A percentile compares a stretch with the other conserved stretches of the same genome.
Conservation (phyloP, 1,284 basidiomycete genomes). For the Ustilago esculenta region DNA sequence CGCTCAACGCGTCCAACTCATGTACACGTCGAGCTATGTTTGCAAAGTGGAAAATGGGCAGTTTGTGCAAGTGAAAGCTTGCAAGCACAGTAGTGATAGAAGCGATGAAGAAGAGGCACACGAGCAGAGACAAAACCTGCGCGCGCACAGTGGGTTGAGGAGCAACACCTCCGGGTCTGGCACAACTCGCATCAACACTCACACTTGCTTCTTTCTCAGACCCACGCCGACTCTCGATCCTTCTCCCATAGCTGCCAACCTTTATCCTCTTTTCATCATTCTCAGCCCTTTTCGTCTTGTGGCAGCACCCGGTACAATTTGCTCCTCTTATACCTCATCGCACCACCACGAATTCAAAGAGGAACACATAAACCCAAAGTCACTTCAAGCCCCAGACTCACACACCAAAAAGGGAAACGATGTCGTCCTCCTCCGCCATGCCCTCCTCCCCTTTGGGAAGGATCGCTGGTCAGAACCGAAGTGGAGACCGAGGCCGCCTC, state of each 20-base stretch:
- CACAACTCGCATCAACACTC: not conserved
- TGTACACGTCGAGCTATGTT: conserved; percentile 35
- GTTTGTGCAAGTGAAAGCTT: conserved; percentile 1
- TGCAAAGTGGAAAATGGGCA: not conserved
- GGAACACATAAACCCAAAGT: not conserved
- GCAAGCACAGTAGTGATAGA: too few relatives aligned
- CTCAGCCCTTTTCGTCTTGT: not conserved
- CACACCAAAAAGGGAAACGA: conserved; percentile 9
- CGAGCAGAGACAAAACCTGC: conserved; percentile 69
- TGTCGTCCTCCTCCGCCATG: conserved; percentile 52
- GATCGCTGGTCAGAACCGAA: conserved; percentile 31
- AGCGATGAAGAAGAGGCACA: too few relatives aligned
- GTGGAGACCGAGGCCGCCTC: conserved; percentile 27
- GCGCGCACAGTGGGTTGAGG: conserved; percentile 1
- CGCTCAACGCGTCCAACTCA: conserved; percentile 28
- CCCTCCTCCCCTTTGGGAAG: conserved; percentile 51
- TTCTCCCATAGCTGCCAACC: conserved; percentile 23
- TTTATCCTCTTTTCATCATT: not conserved
- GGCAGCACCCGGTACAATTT: too few relatives aligned
- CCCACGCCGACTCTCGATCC: conserved; percentile 35
- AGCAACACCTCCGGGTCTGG: conserved; percentile 2
- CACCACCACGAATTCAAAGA: not conserved
- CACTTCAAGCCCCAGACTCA: not conserved
- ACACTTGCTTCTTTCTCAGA: conserved; percentile 71
- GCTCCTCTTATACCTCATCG: not conserved